phyloP scores from a whole-genome alignment of 371 early-diverging fungal species.

The Parasitella parasitica region DNA sequence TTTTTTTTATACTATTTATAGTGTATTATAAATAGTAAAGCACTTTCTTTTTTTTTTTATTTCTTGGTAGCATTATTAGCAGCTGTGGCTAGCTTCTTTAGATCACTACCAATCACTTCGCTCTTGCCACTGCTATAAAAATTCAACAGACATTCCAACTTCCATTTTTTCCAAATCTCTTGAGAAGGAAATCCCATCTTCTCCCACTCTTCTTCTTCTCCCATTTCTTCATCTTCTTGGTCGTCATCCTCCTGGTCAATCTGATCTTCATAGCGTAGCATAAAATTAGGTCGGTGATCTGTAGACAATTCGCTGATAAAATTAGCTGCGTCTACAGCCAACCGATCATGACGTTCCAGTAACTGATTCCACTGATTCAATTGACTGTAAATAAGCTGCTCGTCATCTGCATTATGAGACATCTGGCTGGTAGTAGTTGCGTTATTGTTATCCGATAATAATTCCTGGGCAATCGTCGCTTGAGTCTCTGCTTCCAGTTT shows the following conservation, averaged over 20 bases:
- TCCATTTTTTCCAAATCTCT: slow-evolving; percentile 48
- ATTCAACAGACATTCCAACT: slow-evolving; percentile 46
- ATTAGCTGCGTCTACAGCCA: slow-evolving; percentile 34
- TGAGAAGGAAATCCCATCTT: slow-evolving; percentile 43
- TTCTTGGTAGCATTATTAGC: slow-evolving; percentile 18
- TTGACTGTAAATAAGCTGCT: slow-evolving; percentile 29
- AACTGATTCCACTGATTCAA: slow-evolving; percentile 37
- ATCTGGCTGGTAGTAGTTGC: neutral
- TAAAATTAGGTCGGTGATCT: slow-evolving; percentile 36
- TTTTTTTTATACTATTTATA: neutral
- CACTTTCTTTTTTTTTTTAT: slow-evolving; percentile 4
- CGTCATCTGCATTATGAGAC: slow-evolving; percentile 29
- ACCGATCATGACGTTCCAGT: slow-evolving; percentile 40
- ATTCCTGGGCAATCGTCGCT: slow-evolving; percentile 45
- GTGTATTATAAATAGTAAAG: neutral
- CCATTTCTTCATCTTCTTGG: slow-evolving; percentile 18
- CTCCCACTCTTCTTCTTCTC: slow-evolving; percentile 39
- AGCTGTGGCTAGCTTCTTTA: slow-evolving; percentile 34
- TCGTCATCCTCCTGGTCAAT: slow-evolving; percentile 29
- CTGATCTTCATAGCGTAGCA: slow-evolving; percentile 32
- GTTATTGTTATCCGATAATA: slow-evolving; percentile 13
- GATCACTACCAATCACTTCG: slow-evolving; percentile 44
- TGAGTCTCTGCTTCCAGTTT: slow-evolving; percentile 54
- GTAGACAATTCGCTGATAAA: slow-evolving; percentile 32
- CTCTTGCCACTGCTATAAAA: slow-evolving; percentile 50